Evolutionary conservation across 257 asterid species (phyloP).

Genomic region (Linderniella brevidens): DNA sequence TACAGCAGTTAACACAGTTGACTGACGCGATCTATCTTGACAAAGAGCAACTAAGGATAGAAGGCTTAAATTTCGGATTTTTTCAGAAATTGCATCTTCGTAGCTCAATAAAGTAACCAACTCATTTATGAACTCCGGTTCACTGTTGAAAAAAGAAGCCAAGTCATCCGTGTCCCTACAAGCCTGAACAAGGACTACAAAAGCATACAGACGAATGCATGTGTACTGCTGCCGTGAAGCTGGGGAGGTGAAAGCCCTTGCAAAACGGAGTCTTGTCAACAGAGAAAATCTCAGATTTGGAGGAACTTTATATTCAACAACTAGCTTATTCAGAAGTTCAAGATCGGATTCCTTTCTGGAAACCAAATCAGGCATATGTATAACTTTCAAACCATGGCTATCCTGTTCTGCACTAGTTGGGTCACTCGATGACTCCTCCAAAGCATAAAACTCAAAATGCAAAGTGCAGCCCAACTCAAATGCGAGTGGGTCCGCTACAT

Average conservation of each 20-base stretch:
- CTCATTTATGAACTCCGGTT: constrained; percentile 92
- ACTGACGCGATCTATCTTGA: constrained; percentile 95
- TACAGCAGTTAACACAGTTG: constrained; percentile 75
- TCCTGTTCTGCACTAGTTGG: constrained; percentile 19
- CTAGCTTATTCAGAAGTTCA: constrained; percentile 63
- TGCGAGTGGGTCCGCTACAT: constrained; percentile 41
- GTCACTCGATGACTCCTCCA: constrained; percentile 35
- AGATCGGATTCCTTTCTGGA: constrained; percentile 60
- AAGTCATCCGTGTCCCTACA: constrained; percentile 71
- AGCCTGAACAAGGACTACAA: constrained; percentile 86
- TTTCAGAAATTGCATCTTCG: constrained; percentile 81
- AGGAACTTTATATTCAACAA: constrained; percentile 64
- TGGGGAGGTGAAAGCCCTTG: constrained; percentile 67
- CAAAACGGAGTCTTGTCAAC: constrained; percentile 79
- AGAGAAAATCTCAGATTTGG: constrained; percentile 74
- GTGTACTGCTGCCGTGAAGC: constrained; percentile 73
- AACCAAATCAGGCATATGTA: constrained; percentile 61
- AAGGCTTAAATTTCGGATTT: constrained; percentile 69
- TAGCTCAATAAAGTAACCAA: constrained; percentile 72
- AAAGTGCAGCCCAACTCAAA: constrained; percentile 69
- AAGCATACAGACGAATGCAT: constrained; percentile 89
- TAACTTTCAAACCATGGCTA: constrained; percentile 52
- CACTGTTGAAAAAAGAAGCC: constrained; percentile 79
- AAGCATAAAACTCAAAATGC: constrained; percentile 89
- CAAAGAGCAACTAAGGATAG: constrained; percentile 90